Evolutionary conservation across 2,329 filamentous ascomycete genomes (phyloP), one percentile per base, ranked within the genome.

Genomic region (Xylariales sp.): DNA sequence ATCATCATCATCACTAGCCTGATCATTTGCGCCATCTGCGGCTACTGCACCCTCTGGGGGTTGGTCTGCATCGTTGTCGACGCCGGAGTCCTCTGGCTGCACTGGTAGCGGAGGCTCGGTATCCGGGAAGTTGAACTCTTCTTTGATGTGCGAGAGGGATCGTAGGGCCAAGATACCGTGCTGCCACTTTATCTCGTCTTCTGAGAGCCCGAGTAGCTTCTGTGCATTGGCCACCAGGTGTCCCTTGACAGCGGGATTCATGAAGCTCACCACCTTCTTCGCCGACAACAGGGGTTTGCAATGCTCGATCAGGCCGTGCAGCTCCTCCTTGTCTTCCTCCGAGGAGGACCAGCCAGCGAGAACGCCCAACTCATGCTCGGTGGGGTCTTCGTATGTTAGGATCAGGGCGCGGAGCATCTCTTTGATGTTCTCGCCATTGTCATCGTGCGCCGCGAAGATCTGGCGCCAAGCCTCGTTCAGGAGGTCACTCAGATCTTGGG

Each of bases 341-440:
- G 41, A 54, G 8, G 55, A 52, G 6, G 50, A 47, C 2, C 67
- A 41, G 0, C 63, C 65, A 4, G 59, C 55, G 5, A 67, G 55
- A 2, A 67, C 48, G 5, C 52, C 54, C 2, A 67, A 56, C 33
- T 66, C 65, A 2, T 44, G 47, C 16, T 62, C 56, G 0, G 55
- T 66, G 5, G 65, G 65, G 15, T 67, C 61, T 35, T 66, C 61
- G 14, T 61, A 64, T 0, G 62, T 65, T 6, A 67, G 53, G 2
- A 66, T 61, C 3, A 67, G 49, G 0, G 62, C 56, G n/a, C 65
- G 55, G 4, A 67, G 42, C 50, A 67, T 59, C 42, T 67, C 65
- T 41, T 63, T 65, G 24, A 67, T 61, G 29, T 62, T 60, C n/a
- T 62, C 62, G 1, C 51, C 45, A 5, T 61, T 48, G 1, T 45